A percentile compares a stretch with the other conserved stretches of the same genome.
phyloP scores from a whole-genome alignment of 805 yeast genomes.

The Blastobotrys americana region DNA sequence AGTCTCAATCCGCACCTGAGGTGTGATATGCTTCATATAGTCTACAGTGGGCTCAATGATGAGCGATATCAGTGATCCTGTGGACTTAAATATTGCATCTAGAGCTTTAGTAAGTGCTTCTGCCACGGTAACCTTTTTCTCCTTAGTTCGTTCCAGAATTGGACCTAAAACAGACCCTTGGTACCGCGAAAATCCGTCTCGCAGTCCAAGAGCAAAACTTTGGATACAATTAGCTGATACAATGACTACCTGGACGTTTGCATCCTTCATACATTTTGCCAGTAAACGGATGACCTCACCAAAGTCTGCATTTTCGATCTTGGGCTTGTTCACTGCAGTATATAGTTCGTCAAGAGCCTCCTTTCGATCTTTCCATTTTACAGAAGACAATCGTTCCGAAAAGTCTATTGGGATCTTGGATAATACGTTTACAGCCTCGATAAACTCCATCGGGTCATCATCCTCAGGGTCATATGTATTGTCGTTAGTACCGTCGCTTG shows the following conservation, averaged over 20 bases:
- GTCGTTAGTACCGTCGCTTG: conserved; percentile 41
- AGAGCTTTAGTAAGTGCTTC: conserved; percentile 64
- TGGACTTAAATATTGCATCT: conserved; percentile 50
- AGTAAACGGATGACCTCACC: conserved; percentile 52
- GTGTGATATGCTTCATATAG: conserved; percentile 69
- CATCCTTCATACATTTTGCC: conserved; percentile 76
- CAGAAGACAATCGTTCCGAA: conserved; percentile 44
- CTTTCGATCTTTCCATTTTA: conserved; percentile 89
- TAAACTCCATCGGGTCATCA: conserved; percentile 60
- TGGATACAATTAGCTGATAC: conserved; percentile 63
- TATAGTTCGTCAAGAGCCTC: conserved; percentile 64
- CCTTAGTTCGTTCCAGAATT: conserved; percentile 75
- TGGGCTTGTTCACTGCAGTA: conserved; percentile 40
- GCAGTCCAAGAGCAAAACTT: conserved; percentile 58
- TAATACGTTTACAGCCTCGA: conserved; percentile 62
- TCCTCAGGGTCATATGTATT: conserved; percentile 35
- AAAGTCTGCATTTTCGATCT: conserved; percentile 56
- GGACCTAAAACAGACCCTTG: conserved; percentile 48
- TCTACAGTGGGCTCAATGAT: conserved; percentile 53
- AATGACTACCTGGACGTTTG: conserved; percentile 79
- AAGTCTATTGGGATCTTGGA: conserved; percentile 61
- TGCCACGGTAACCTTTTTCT: conserved; percentile 71
- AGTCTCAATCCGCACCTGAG: conserved; percentile 71
- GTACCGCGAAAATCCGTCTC: conserved; percentile 48
- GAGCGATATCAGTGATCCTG: conserved; percentile 40